A percentile compares a stretch with the other conserved stretches of the same genome.
Evolutionary conservation across 768 basidiomycete species (phyloP).

Genomic region (Clitopilus passeckerianus): DNA sequence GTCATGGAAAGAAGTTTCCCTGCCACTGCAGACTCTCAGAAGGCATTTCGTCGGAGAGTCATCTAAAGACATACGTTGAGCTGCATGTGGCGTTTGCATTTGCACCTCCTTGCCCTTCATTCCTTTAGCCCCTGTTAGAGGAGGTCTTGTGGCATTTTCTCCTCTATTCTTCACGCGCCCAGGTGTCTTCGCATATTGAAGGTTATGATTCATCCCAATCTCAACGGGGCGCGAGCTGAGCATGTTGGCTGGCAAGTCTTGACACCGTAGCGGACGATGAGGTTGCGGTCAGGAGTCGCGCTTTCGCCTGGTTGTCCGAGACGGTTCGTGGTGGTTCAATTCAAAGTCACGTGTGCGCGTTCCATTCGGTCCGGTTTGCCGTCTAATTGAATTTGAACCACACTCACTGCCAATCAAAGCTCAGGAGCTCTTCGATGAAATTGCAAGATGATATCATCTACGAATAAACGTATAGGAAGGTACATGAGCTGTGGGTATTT

Average conservation of each 20-base stretch:
- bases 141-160: constrained; percentile 42
- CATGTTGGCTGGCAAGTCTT: constrained; percentile 20
- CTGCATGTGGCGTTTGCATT: constrained; percentile 25
- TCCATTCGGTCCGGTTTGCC: not conserved
- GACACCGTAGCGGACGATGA: not conserved
- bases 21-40: not conserved
- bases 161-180: constrained; percentile 38
- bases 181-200: constrained; percentile 47
- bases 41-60: not conserved
- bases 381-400: not conserved
- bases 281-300: not conserved
- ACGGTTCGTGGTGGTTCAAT: not conserved
- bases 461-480: too few relatives aligned
- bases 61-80: constrained; percentile 21
- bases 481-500: too few relatives aligned
- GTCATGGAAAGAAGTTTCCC: constrained; percentile 8
- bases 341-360: not conserved
- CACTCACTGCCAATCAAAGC: too few relatives aligned
- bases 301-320: not conserved
- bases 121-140: constrained; percentile 34
- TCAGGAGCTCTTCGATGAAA: too few relatives aligned
- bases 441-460: too few relatives aligned
- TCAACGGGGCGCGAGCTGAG: constrained; percentile 31
- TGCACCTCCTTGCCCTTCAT: constrained; percentile 35
- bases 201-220: constrained; percentile 21